phyloP scores from a whole-genome alignment of 1,139 yeast genomes.

The Pichiaceae sp. region DNA sequence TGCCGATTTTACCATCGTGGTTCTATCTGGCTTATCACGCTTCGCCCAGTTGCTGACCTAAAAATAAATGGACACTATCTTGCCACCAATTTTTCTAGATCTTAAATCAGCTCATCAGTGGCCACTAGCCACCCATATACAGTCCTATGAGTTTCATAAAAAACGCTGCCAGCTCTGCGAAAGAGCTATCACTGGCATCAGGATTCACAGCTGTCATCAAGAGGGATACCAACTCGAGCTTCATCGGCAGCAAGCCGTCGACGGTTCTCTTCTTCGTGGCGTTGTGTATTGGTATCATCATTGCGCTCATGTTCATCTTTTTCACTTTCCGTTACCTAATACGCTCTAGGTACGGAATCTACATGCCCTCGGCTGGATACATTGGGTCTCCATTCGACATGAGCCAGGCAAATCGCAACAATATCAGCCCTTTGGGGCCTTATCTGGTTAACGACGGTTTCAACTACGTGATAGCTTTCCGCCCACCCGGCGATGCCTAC shows the following conservation, averaged over 20 bases:
- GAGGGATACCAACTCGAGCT: slow-evolving; percentile 7
- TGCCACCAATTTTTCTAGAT: background rate
- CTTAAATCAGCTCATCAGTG: background rate
- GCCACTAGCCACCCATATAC: background rate
- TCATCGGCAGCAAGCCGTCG: slow-evolving; percentile 35
- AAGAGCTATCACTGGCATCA: background rate
- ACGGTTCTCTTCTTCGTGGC: slow-evolving; percentile 57
- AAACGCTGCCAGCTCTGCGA: background rate
- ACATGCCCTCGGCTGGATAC: slow-evolving; percentile 26
- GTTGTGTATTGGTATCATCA: slow-evolving; percentile 50
- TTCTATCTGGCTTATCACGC: too few species aligned
- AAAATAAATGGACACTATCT: too few species aligned
- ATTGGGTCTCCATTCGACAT: slow-evolving; percentile 13
- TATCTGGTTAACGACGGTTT: slow-evolving; percentile 14
- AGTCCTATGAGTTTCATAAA: background rate
- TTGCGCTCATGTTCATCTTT: slow-evolving; percentile 46
- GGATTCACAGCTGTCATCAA: too few species aligned
- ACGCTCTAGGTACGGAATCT: slow-evolving; percentile 47
- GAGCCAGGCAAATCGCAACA: slow-evolving; percentile 14
- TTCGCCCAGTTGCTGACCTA: too few species aligned
- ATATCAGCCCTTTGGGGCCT: slow-evolving; percentile 16
- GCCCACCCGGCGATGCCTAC: slow-evolving; percentile 1
- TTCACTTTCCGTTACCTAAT: slow-evolving; percentile 54
- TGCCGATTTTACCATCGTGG: slow-evolving; percentile 3
- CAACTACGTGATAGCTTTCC: slow-evolving; percentile 7